phyloP scores from a whole-genome alignment of 352 stramenopile species.

The Saprolegnia diclina region DNA sequence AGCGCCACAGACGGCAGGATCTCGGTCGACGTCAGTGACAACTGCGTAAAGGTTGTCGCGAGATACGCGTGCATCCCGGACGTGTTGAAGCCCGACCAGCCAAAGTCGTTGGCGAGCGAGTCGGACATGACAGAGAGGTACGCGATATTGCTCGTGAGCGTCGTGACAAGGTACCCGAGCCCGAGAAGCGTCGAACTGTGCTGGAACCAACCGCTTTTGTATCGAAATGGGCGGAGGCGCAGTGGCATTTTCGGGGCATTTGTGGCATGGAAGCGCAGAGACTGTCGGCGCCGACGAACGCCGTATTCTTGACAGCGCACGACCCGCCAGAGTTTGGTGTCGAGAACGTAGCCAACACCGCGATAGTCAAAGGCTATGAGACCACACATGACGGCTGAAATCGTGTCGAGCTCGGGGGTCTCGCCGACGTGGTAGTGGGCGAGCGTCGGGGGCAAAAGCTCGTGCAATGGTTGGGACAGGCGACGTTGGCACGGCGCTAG shows the following conservation, averaged over 20 bases:
- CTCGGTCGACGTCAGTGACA: not conserved
- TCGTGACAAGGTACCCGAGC: not conserved
- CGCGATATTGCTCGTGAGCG: not conserved
- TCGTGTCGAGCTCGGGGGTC: not conserved
- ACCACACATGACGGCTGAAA: not conserved
- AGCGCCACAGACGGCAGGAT: not conserved
- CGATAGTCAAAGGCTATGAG: not conserved
- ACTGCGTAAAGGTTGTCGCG: not conserved
- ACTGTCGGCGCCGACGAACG: not conserved
- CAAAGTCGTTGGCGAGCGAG: slow-evolving; percentile 6
- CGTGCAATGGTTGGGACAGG: not conserved
- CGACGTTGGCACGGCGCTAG: too few species aligned
- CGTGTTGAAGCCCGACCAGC: not conserved
- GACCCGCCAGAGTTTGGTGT: slow-evolving; percentile 1
- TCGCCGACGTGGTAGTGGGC: not conserved
- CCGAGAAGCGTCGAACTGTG: not conserved
- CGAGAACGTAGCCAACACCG: not conserved
- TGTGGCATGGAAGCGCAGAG: not conserved
- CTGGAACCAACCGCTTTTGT: not conserved
- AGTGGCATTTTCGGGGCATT: not conserved
- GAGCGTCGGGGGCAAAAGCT: not conserved
- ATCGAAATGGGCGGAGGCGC: not conserved
- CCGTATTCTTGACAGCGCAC: not conserved
- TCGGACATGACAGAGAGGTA: not conserved
- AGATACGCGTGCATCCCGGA: not conserved